Conservation (phyloP, 2,329 filamentous ascomycete genomes). For the Aspergillus novofumigatus region DNA sequence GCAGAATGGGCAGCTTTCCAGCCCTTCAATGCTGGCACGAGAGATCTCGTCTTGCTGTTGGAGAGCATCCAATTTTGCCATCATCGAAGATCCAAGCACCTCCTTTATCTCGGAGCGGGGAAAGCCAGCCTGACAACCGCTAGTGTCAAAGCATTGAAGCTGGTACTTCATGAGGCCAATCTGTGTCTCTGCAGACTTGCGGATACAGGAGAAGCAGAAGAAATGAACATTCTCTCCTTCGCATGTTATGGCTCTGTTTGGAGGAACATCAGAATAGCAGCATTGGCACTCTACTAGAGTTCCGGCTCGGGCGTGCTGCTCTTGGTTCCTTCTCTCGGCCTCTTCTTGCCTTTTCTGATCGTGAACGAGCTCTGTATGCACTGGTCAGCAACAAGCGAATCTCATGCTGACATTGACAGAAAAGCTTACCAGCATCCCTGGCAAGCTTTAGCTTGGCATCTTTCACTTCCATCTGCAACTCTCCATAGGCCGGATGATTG, state of each 20-base stretch:
- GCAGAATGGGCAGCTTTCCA: conserved; percentile 77
- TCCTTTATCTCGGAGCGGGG: conserved; percentile 49
- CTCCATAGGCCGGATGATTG: background rate
- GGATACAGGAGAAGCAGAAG: conserved; percentile 68
- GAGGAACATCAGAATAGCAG: conserved; percentile 64
- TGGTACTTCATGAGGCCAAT: conserved; percentile 67
- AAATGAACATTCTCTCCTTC: conserved; percentile 55
- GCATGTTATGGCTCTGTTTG: conserved; percentile 68
- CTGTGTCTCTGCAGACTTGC: conserved; percentile 60
- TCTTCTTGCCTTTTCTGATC: conserved; percentile 21
- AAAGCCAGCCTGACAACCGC: conserved; percentile 63
- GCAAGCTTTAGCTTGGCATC: conserved; percentile 22
- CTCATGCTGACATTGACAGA: background rate
- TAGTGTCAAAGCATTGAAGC: conserved; percentile 66
- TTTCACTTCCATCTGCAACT: conserved; percentile 20
- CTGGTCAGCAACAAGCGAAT: background rate
- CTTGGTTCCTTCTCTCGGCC: conserved; percentile 33
- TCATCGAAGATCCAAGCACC: conserved; percentile 57
- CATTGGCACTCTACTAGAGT: conserved; percentile 65
- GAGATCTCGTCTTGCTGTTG: conserved; percentile 67
- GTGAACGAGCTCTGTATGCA: conserved; percentile 6
- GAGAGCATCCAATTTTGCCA: conserved; percentile 62
- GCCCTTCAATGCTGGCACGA: conserved; percentile 65
- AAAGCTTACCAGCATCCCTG: conserved; percentile 16
- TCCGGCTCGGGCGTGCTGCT: conserved; percentile 42